These are phyloP conservation scores for Pseudotsuga menziesii DNA, from an alignment of 75 land plant genomes.

Conservation along the genomic window DNA sequence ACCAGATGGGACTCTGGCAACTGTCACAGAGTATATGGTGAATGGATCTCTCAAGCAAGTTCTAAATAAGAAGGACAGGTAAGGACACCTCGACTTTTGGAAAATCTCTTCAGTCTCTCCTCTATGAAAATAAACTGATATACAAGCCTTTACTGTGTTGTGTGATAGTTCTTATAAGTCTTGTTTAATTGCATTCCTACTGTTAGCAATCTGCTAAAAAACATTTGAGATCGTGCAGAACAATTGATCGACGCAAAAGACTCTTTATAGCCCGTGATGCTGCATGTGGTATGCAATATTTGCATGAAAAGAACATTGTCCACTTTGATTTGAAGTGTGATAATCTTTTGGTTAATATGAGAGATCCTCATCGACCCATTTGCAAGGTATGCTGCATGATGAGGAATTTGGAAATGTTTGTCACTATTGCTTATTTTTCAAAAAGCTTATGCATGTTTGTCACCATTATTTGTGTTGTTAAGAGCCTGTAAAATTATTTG, in stretches of 20 bases:
- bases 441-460: background rate
- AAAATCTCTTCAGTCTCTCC: background rate
- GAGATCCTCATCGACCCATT: constrained; percentile 39
- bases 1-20: constrained; percentile 43
- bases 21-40: constrained; percentile 50
- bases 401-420: background rate
- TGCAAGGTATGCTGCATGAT: constrained; percentile 28
- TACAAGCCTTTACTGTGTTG: background rate
- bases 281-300: constrained; percentile 53
- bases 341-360: constrained; percentile 41
- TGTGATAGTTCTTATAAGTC: background rate
- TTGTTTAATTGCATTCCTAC: background rate
- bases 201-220: background rate
- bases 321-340: constrained; percentile 53
- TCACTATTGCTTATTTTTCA: background rate
- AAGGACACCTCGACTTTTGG: background rate
- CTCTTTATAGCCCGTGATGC: constrained; percentile 46
- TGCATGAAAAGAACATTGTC: constrained; percentile 48
- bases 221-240: constrained; percentile 2
- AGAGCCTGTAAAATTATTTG: background rate
- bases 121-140: background rate
- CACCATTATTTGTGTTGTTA: constrained; percentile 2
- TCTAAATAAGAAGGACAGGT: constrained; percentile 38
- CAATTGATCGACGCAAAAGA: constrained; percentile 36
- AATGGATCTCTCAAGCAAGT: constrained; percentile 57